Evolutionary conservation across 75 land plant species (phyloP).

Genomic region (Azolla pinnata): DNA sequence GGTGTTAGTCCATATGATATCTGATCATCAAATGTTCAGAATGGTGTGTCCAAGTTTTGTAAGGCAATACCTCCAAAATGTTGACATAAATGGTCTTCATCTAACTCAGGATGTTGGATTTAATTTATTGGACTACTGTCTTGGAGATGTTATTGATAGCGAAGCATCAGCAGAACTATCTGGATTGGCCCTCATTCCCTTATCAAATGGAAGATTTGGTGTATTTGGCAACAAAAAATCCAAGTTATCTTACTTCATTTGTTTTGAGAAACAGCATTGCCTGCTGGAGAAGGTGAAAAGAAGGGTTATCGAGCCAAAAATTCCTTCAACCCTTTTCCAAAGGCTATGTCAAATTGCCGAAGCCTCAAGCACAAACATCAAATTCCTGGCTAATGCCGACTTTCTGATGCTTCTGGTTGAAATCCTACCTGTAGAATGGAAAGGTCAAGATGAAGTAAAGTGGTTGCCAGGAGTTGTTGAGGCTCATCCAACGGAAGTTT

Average conservation of each 20-base stretch:
- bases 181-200: conserved; percentile 62
- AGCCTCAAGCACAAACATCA: conserved; percentile 41
- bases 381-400: conserved; percentile 20
- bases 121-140: conserved; percentile 68
- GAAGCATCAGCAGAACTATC: conserved; percentile 45
- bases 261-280: conserved; percentile 49
- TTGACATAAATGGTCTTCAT: conserved; percentile 9
- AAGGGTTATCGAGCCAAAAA: conserved; percentile 44
- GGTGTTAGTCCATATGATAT: conserved; percentile 34
- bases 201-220: conserved; percentile 63
- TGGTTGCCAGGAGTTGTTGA: conserved; percentile 43
- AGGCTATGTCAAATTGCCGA: conserved; percentile 60
- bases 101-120: conserved; percentile 31
- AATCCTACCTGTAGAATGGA: conserved; percentile 78
- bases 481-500: conserved; percentile 37
- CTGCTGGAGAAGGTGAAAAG: conserved; percentile 43
- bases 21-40: conserved; percentile 28
- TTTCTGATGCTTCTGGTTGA: conserved; percentile 41
- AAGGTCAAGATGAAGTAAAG: conserved; percentile 35
- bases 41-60: conserved; percentile 53
- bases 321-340: conserved; percentile 29
- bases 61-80: conserved; percentile 34
- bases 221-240: conserved; percentile 30
- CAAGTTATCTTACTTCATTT: conserved; percentile 40
- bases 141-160: conserved; percentile 62